Percentiles rank a stretch among this genome's conserved stretches.
Conservation (phyloP, 202 grass and related monocot genomes). For the Carex arenaria region DNA sequence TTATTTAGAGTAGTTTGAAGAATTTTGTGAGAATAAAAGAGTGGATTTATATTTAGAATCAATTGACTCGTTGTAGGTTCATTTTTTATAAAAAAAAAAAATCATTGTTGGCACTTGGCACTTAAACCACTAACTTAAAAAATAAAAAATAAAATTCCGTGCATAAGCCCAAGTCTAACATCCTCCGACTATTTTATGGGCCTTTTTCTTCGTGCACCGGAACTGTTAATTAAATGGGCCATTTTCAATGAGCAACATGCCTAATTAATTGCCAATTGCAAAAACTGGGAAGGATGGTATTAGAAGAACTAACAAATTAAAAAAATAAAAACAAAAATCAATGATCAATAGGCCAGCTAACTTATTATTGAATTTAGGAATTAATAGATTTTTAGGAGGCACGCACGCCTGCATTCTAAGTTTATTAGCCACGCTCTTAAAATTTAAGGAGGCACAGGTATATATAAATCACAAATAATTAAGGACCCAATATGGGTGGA, state of each 20-base stretch:
- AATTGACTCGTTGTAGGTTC: too few relatives aligned
- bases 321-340: not conserved
- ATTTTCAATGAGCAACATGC: not conserved
- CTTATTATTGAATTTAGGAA: not conserved
- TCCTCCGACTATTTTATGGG: too few relatives aligned
- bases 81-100: too few relatives aligned
- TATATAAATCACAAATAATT: not conserved
- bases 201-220: too few relatives aligned
- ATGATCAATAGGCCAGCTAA: not conserved
- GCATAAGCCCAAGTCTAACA: too few relatives aligned
- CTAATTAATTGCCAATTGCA: not conserved
- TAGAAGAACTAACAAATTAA: not conserved
- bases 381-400: not conserved
- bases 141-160: too few relatives aligned
- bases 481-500: conserved; percentile 34
- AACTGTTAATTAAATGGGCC: not conserved
- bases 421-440: not conserved
- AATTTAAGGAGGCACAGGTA: not conserved
- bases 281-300: not conserved
- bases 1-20: too few relatives aligned
- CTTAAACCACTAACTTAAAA: too few relatives aligned
- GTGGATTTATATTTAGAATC: too few relatives aligned
- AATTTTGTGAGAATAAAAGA: too few relatives aligned
- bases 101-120: too few relatives aligned
- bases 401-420: not conserved